Percentiles rank a stretch among this genome's conserved stretches.
Conservation (phyloP, 495 filamentous ascomycete genomes). For the Penicillium bialowiezense region DNA sequence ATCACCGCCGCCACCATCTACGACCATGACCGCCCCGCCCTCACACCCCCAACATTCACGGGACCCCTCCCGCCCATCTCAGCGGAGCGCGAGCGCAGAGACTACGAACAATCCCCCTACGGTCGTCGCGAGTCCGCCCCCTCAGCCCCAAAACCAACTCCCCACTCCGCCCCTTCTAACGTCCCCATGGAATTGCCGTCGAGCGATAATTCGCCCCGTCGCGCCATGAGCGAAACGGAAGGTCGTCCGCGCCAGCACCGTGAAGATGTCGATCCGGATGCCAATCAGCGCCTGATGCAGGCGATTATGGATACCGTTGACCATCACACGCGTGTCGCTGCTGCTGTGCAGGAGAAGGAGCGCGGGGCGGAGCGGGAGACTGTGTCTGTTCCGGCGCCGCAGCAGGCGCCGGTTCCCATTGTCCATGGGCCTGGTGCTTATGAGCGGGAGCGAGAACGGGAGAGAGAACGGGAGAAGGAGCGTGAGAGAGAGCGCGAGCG, state of each 20-base stretch:
- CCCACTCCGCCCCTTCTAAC: constrained; percentile 10
- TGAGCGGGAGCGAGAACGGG: constrained; percentile 15
- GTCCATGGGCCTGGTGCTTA: not conserved
- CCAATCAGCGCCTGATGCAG: constrained; percentile 46
- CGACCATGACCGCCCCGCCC: constrained; percentile 17
- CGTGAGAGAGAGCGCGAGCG: constrained; percentile 16
- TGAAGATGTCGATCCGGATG: constrained; percentile 45
- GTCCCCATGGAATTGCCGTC: constrained; percentile 11
- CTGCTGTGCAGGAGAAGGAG: constrained; percentile 34
- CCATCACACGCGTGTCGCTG: constrained; percentile 37
- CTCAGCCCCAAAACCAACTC: constrained; percentile 15
- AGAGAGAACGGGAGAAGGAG: constrained; percentile 17
- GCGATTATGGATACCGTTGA: constrained; percentile 47
- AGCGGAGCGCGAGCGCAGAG: constrained; percentile 13
- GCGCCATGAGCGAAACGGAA: constrained; percentile 44
- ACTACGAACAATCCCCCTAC: constrained; percentile 5
- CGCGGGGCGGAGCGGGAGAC: constrained; percentile 19
- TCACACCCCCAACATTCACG: not conserved
- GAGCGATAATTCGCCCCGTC: constrained; percentile 33
- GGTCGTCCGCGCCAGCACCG: constrained; percentile 14
- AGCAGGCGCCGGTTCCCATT: not conserved
- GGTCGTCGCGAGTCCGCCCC: constrained; percentile 37
- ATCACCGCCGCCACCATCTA: constrained; percentile 2
- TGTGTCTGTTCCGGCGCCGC: not conserved
- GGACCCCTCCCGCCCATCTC: constrained; percentile 16